Conservation (phyloP, 1,139 yeast genomes). For the Yamadazyma dendronema region DNA sequence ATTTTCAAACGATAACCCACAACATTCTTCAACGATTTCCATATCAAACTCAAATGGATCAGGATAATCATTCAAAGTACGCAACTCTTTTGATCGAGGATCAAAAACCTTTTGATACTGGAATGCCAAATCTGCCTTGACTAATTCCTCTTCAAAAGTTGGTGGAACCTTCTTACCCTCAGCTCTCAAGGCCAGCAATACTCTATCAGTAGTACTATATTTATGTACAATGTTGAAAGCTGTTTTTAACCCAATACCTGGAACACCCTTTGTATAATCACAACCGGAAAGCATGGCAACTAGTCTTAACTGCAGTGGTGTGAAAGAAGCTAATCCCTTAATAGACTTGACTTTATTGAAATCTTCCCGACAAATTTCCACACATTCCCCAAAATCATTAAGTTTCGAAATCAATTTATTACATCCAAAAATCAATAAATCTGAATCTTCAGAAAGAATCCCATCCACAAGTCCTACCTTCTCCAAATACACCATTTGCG, state of each 20-base stretch:
- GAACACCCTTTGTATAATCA: constrained; percentile 88
- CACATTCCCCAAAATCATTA: constrained; percentile 71
- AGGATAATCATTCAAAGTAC: constrained; percentile 61
- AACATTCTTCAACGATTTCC: constrained; percentile 52
- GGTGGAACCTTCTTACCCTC: constrained; percentile 66
- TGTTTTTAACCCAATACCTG: constrained; percentile 75
- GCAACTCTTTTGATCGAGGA: constrained; percentile 48
- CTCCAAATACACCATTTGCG: constrained; percentile 92
- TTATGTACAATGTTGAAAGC: constrained; percentile 65
- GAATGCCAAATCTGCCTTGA: constrained; percentile 76
- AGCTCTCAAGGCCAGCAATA: constrained; percentile 54
- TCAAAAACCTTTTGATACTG: constrained; percentile 84
- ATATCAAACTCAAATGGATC: constrained; percentile 27
- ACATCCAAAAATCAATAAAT: constrained; percentile 87
- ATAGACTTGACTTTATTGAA: constrained; percentile 47
- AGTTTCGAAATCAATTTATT: constrained; percentile 72
- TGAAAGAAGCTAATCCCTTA: constrained; percentile 45
- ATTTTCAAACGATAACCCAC: constrained; percentile 55
- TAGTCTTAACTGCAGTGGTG: constrained; percentile 60
- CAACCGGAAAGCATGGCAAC: constrained; percentile 93
- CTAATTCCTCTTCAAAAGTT: constrained; percentile 58
- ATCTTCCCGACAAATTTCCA: constrained; percentile 60
- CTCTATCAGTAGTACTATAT: constrained; percentile 50
- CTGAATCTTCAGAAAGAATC: constrained; percentile 92
- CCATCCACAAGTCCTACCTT: constrained; percentile 75